Evolutionary conservation across 257 asterid genomes (phyloP).

Genomic region (Scutellaria barbata): DNA sequence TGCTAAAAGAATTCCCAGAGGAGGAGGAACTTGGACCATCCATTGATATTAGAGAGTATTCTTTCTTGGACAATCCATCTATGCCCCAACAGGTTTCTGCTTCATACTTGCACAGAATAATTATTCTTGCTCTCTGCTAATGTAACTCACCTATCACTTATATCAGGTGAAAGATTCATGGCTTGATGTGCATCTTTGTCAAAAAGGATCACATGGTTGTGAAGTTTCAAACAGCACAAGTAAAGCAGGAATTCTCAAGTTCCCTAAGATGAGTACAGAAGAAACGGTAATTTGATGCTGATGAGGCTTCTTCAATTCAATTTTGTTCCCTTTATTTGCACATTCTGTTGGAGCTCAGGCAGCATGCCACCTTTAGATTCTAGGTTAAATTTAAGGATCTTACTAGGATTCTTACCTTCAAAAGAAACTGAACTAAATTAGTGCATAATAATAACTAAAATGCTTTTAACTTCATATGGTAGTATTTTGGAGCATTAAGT

Average conservation of each 20-base stretch:
- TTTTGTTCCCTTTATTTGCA: neutral
- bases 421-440: neutral
- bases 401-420: neutral
- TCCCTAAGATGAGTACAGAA: slow-evolving; percentile 82
- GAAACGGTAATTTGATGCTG: slow-evolving; percentile 63
- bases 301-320: neutral
- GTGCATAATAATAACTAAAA: neutral
- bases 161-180: slow-evolving; percentile 92
- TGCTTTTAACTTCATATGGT: neutral
- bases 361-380: neutral
- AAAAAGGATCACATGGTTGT: slow-evolving; percentile 79
- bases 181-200: slow-evolving; percentile 93
- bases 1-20: slow-evolving; percentile 73
- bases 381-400: neutral
- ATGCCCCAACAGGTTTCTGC: slow-evolving; percentile 71
- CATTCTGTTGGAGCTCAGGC: neutral
- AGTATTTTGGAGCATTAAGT: neutral
- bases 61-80: slow-evolving; percentile 79
- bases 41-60: slow-evolving; percentile 79
- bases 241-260: slow-evolving; percentile 58
- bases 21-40: slow-evolving; percentile 81
- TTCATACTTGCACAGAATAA: slow-evolving; percentile 12
- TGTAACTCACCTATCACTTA: slow-evolving; percentile 8
- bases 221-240: slow-evolving; percentile 66
- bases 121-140: slow-evolving; percentile 19